Evolutionary conservation across 306 rosid genomes (phyloP), one percentile per base, ranked within the genome.

Genomic region (Prunus armeniaca): DNA sequence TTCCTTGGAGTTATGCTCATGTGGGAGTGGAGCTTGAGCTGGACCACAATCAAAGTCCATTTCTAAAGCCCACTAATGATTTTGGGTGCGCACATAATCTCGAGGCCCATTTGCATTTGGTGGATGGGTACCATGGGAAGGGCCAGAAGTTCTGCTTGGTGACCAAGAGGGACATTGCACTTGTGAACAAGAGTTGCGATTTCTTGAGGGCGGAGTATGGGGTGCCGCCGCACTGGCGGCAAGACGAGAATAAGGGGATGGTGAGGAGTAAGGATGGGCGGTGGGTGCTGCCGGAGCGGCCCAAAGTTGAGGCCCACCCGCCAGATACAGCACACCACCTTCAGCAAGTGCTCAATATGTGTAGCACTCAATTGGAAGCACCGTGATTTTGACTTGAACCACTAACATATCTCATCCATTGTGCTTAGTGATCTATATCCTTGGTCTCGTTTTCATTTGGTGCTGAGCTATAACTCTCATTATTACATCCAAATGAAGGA

Each of bases 1-100:
- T 91, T 20, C 97, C 97, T 0, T 91, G 97, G 94, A 89, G 94
- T 54, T 91, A 87, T 61, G 91, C 97, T 0, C 97, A 91, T 43
- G 89, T 91, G 24, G 97, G 97, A 0, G 82, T 50, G 20, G 92
- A 87, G 25, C 80, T 89, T 0, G 83, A 75, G 1, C 30, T 91
- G 76, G 90, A 89, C 49, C 93, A 91, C 38, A 82, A 38, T 0
- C 64, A 65, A 0, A 88, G 93, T 24, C 91, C 96, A 3, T 91
- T 81, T 79, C 67, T 87, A 30, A 91, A 84, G 73, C 57, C 52
- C 1, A 87, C 73, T 1, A 84, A 69, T 24, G 96, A 91, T 73
- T 58, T 79, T 3, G 81, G 75, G 7, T 79, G 91, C 27, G 88
- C 88, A 1, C 96, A 91, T 68, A 91, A 91, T 79, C 83, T 91